phyloP scores from a whole-genome alignment of 345 rosid genomes.

The Pistacia atlantica region DNA sequence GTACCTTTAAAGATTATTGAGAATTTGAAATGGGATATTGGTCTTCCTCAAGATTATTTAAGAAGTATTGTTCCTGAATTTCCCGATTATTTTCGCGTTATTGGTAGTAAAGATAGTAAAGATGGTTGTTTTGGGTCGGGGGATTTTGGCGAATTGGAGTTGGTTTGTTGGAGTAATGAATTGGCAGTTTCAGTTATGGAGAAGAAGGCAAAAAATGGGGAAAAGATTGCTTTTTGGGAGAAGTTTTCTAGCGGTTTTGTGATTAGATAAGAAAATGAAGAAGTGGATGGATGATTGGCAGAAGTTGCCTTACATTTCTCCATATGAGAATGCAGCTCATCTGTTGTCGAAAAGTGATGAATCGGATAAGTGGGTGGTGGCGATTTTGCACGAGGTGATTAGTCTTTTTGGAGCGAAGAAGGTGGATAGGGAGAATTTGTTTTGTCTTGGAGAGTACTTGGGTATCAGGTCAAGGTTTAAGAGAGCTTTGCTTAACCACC shows the following conservation, averaged over 20 bases:
- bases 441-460: constrained; percentile 66
- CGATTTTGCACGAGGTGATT: constrained; percentile 77
- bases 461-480: constrained; percentile 85
- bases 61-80: constrained; percentile 65
- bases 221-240: constrained; percentile 54
- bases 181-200: constrained; percentile 64
- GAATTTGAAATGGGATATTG: constrained; percentile 76
- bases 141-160: constrained; percentile 45
- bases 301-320: constrained; percentile 80
- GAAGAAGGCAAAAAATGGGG: constrained; percentile 43
- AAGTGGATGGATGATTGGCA: constrained; percentile 84
- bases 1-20: constrained; percentile 64
- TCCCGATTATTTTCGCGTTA: constrained; percentile 77
- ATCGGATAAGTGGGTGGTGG: constrained; percentile 79
- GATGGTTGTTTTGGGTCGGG: constrained; percentile 12
- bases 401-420: constrained; percentile 77
- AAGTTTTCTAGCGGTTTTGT: constrained; percentile 63
- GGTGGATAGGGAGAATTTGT: constrained; percentile 57
- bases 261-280: constrained; percentile 78
- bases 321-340: constrained; percentile 67
- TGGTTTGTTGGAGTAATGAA: constrained; percentile 84
- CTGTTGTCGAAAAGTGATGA: constrained; percentile 62
- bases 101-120: constrained; percentile 21
- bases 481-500: constrained; percentile 77
- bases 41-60: constrained; percentile 65